These are phyloP conservation scores for Massarina eburnea DNA, from an alignment of 2,329 filamentous ascomycete species.

Conservation along the genomic window DNA sequence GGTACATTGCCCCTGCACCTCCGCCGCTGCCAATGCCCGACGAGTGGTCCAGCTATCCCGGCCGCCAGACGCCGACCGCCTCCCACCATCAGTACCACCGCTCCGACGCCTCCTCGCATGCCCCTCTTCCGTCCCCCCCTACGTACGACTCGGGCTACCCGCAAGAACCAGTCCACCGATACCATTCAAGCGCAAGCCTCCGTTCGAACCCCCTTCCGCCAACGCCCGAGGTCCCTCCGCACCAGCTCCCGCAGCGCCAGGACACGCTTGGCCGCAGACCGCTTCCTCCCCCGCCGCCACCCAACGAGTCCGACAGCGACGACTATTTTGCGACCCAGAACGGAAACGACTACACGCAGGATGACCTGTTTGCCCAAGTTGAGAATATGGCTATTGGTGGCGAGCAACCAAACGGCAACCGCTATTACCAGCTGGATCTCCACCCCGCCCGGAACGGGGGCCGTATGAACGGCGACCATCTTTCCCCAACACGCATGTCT, in stretches of 20 bases:
- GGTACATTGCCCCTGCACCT: conserved; percentile 40
- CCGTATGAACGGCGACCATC: conserved; percentile 52
- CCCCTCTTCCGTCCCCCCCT: conserved; percentile 39
- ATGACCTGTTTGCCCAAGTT: conserved; percentile 61
- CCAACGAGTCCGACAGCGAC: conserved; percentile 49
- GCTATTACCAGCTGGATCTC: conserved; percentile 26
- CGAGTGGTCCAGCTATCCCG: conserved; percentile 39
- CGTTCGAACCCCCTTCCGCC: conserved; percentile 45
- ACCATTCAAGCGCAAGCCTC: conserved; percentile 33
- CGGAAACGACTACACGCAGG: conserved; percentile 45
- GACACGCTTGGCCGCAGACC: conserved; percentile 59
- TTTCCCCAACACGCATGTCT: conserved; percentile 40
- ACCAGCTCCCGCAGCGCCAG: conserved; percentile 52
- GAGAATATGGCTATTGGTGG: conserved; percentile 49
- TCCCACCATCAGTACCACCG: conserved; percentile 34
- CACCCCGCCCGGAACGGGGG: conserved; percentile 32
- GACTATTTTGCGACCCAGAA: conserved; percentile 43
- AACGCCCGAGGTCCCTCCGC: conserved; percentile 55
- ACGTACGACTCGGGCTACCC: conserved; percentile 33
- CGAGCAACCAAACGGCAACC: conserved; percentile 33
- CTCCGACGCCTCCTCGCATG: conserved; percentile 30
- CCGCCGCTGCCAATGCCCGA: conserved; percentile 40
- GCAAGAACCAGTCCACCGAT: conserved; percentile 31
- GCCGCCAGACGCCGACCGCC: conserved; percentile 28
- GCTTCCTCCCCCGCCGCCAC: conserved; percentile 61